Base-by-base conservation (phyloP, 129 eudicot species). In the Flaveria linearis region DNA sequence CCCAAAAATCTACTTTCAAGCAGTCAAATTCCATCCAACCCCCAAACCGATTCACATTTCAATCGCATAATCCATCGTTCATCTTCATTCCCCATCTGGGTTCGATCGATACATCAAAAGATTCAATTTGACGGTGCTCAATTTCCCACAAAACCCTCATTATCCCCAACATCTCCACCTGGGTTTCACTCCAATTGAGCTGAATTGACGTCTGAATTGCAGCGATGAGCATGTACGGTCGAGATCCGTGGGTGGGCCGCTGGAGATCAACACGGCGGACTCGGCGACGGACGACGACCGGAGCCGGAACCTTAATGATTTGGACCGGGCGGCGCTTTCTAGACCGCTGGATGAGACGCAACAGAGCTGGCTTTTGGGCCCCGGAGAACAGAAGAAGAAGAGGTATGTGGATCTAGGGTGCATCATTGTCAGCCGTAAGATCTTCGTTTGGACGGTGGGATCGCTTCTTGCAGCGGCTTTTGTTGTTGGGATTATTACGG, bases 181-280 rank as follows among this genome's bases (percentile, higher is more conserved):
- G 47, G 26, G 28, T 71, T 50, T 33, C 26, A 66, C 17, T 72
- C 76, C 26, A 33, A 8, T 55, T 25, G 26, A 60, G 20, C n/a
- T 26, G 5, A 20, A 20, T 20, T 20, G 22, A 20, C 22, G 22
- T 20, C 22, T 73, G 68, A 20, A 2, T 26, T 28, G 39, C 36
- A 75, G 49, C 28, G 42, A 78, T 80, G 75, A 80, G 84, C 55
- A 80, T 93, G 98, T 90, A 90, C 79, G 97, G 96, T 8, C 74
- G 97, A 78, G 97, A 93, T 82, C 93, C 96, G 41, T 93, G 98
- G 98, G 97, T 8, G 98, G 97, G 53, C 86, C 97, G 36, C 65
- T 93, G 50, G 98, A 93, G 80, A 90, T 93, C 53, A 84, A 82
- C 78, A 85, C 96, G 30, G 87, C 94, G n/a, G 98, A 90, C 58